phyloP scores from a whole-genome alignment of 805 yeast species.

The Maudiozyma pseudohumilis region DNA sequence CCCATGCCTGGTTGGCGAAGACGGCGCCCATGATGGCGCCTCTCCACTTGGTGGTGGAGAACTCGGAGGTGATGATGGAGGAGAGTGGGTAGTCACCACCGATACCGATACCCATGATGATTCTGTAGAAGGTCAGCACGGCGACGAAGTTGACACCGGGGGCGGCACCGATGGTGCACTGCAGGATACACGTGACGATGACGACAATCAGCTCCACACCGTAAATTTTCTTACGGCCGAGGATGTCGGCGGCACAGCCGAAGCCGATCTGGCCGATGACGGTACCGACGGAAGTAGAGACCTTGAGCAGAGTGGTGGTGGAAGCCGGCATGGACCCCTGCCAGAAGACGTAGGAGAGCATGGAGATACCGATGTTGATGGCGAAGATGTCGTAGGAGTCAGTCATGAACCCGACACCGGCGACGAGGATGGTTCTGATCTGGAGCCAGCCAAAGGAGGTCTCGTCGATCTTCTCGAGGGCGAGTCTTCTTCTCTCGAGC shows the following conservation, averaged over 20 bases:
- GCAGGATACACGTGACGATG: conserved; percentile 70
- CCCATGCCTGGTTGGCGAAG: conserved; percentile 95
- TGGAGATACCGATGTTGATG: conserved; percentile 69
- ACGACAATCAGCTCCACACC: conserved; percentile 81
- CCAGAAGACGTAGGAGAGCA: conserved; percentile 76
- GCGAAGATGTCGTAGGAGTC: conserved; percentile 92
- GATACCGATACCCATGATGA: conserved; percentile 89
- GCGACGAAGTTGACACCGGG: conserved; percentile 68
- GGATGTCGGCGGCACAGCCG: conserved; percentile 69
- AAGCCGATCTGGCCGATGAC: conserved; percentile 84
- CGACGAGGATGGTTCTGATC: conserved; percentile 69
- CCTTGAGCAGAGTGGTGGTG: conserved; percentile 68
- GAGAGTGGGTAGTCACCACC: conserved; percentile 96
- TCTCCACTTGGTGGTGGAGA: conserved; percentile 92
- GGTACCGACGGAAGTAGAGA: conserved; percentile 88
- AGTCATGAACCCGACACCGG: conserved; percentile 90
- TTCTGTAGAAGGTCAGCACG: conserved; percentile 66
- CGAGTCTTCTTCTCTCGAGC: conserved; percentile 73
- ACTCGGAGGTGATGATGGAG: conserved; percentile 87
- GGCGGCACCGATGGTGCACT: conserved; percentile 63
- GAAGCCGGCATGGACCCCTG: conserved; percentile 52
- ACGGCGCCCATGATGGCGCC: conserved; percentile 97
- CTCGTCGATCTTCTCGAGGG: conserved; percentile 73
- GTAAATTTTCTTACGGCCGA: conserved; percentile 82
- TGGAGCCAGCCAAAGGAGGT: conserved; percentile 78